Evolutionary conservation across 139 green algal species (phyloP).

Genomic region (Closterium sp.): DNA sequence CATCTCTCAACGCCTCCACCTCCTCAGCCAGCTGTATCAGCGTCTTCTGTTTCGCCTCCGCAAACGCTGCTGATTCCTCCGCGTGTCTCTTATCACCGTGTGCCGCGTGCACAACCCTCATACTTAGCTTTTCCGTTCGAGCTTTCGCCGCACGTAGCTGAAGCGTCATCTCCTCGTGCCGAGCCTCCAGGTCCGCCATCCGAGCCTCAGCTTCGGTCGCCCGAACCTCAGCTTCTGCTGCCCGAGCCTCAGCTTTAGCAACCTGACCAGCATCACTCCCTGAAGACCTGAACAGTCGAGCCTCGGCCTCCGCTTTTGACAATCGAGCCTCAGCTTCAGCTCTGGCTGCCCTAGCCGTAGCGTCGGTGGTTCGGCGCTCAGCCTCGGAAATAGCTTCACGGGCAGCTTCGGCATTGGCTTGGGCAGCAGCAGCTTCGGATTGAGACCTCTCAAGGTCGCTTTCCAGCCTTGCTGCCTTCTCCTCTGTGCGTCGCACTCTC

Average conservation of each 20-base stretch:
- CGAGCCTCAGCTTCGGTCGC: background rate
- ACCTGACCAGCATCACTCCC: background rate
- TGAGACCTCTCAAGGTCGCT: background rate
- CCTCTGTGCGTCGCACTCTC: background rate
- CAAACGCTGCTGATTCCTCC: background rate
- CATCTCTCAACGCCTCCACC: background rate
- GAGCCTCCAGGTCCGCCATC: background rate
- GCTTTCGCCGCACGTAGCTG: background rate
- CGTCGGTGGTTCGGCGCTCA: background rate
- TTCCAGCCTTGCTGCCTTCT: background rate
- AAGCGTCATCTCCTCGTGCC: background rate
- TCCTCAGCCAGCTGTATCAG: background rate
- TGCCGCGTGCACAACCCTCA: background rate
- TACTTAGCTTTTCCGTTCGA: background rate
- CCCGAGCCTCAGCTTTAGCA: background rate
- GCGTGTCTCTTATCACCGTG: background rate
- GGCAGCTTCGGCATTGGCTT: background rate
- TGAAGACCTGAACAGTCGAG: background rate
- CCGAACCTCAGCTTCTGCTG: background rate
- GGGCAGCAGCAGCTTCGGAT: background rate
- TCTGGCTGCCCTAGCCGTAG: background rate
- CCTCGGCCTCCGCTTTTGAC: background rate
- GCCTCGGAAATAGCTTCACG: background rate
- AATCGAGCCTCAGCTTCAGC: background rate
- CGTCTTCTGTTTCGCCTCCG: background rate